Evolutionary conservation across 768 basidiomycete genomes (phyloP).

Genomic region (Macrolepiota albuminosa): DNA sequence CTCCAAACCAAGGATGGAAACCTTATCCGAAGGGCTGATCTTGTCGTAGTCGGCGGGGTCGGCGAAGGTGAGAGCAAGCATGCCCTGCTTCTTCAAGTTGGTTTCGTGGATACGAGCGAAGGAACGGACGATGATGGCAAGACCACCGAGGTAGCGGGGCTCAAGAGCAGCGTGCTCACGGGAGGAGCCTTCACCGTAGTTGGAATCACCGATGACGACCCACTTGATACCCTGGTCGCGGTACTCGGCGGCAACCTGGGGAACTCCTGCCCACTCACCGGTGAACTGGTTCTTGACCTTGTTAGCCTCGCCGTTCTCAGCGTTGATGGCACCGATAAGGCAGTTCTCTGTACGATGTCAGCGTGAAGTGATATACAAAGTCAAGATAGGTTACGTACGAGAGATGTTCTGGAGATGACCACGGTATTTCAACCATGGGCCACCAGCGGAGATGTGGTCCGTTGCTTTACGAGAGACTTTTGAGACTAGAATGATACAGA

Average conservation of each 20-base stretch:
- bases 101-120: conserved; percentile 99
- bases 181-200: conserved; percentile 98
- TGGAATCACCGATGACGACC: conserved; percentile 95
- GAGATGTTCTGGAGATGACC: conserved; percentile 99
- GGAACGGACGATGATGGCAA: conserved; percentile 93
- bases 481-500: conserved; percentile 1
- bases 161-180: conserved; percentile 98
- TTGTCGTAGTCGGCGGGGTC: conserved; percentile 95
- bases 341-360: conserved; percentile 68
- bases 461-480: conserved; percentile 44
- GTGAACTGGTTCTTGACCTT: conserved; percentile 88
- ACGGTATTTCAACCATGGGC: conserved; percentile 99
- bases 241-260: conserved; percentile 82
- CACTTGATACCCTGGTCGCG: conserved; percentile 88
- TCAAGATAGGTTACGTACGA: conserved; percentile 41
- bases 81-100: conserved; percentile 99
- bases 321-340: conserved; percentile 95
- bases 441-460: conserved; percentile 95
- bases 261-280: conserved; percentile 82
- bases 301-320: conserved; percentile 95
- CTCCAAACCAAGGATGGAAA: conserved; percentile 87
- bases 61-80: conserved; percentile 93
- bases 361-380: conserved; percentile 5
- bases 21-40: conserved; percentile 79
- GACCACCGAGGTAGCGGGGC: conserved; percentile 90